These are phyloP conservation scores for Ogataea degrootiae DNA, from an alignment of 805 yeast genomes.

Conservation along the genomic window DNA sequence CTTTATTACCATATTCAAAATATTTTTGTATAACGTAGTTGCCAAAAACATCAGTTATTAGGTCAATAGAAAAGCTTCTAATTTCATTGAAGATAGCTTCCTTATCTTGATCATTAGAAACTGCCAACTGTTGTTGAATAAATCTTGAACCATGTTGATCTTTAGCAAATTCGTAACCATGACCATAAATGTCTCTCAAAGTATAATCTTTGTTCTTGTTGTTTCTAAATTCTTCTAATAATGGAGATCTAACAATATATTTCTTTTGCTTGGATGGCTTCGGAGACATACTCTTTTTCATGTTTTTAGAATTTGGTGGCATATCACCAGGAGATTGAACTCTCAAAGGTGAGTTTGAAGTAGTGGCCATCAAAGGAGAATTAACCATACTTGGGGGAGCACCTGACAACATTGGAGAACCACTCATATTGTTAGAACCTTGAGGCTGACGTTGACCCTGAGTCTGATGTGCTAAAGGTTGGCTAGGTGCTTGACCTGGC, in stretches of 20 bases:
- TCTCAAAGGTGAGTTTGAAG: constrained; percentile 4
- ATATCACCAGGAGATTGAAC: constrained; percentile 11
- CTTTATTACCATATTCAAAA: constrained; percentile 73
- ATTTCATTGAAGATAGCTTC: constrained; percentile 83
- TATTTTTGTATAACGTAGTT: constrained; percentile 94
- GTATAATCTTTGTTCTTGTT: constrained; percentile 56
- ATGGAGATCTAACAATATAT: constrained; percentile 68
- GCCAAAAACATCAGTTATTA: constrained; percentile 97
- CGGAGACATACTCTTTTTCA: constrained; percentile 18
- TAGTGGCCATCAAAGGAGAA: not conserved
- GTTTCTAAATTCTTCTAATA: constrained; percentile 79
- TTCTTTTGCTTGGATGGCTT: constrained; percentile 24
- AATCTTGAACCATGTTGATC: constrained; percentile 98
- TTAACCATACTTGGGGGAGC: not conserved
- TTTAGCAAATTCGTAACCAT: constrained; percentile 84
- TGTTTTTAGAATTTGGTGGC: constrained; percentile 4
- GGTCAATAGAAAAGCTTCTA: constrained; percentile 62
- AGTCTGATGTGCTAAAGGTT: not conserved
- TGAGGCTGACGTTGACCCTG: not conserved
- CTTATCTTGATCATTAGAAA: constrained; percentile 61
- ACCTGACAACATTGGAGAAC: too few species aligned
- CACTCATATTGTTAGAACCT: not conserved
- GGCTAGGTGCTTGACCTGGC: constrained; percentile 5
- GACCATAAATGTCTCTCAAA: constrained; percentile 75
- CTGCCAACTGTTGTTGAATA: constrained; percentile 81